Evolutionary conservation across 306 rosid genomes (phyloP).

Genomic region (Fagus crenata): DNA sequence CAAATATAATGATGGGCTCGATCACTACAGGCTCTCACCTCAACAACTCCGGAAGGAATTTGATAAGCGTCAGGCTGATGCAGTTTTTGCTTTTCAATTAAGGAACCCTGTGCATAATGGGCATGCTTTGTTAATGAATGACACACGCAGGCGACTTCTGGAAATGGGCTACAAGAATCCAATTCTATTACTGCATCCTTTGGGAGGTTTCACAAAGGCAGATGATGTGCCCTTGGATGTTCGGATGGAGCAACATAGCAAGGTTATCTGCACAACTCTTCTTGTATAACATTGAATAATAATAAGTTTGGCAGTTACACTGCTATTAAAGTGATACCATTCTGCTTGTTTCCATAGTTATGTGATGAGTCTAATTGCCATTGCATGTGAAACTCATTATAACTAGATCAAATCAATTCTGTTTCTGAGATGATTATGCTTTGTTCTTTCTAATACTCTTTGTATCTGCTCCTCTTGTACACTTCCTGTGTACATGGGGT

Average conservation of each 20-base stretch:
- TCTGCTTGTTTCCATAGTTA: slow-evolving; percentile 4
- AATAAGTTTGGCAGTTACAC: not conserved
- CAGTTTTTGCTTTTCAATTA: slow-evolving; percentile 92
- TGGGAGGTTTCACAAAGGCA: slow-evolving; percentile 89
- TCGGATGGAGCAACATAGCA: slow-evolving; percentile 99
- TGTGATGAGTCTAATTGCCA: slow-evolving; percentile 7
- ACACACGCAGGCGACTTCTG: slow-evolving; percentile 73
- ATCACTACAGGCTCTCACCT: slow-evolving; percentile 88
- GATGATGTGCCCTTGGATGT: slow-evolving; percentile 98
- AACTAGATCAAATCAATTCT: slow-evolving; percentile 1
- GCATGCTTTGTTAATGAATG: slow-evolving; percentile 93
- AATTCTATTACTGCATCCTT: slow-evolving; percentile 86
- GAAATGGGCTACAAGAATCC: slow-evolving; percentile 97
- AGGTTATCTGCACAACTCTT: slow-evolving; percentile 52
- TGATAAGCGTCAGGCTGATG: slow-evolving; percentile 82
- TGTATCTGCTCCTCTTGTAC: too few relatives aligned
- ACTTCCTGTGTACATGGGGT: too few relatives aligned
- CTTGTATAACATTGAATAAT: slow-evolving; percentile 4
- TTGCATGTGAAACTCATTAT: not conserved
- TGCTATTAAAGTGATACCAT: slow-evolving; percentile 10
- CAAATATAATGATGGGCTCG: slow-evolving; percentile 89
- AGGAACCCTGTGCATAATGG: slow-evolving; percentile 98
- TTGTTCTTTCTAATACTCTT: too few relatives aligned
- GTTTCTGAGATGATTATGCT: too few relatives aligned
- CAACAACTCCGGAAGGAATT: slow-evolving; percentile 84